These are phyloP conservation scores for Rhynchosporium graminicola DNA, from an alignment of 2,329 filamentous ascomycete genomes.

Conservation along the genomic window DNA sequence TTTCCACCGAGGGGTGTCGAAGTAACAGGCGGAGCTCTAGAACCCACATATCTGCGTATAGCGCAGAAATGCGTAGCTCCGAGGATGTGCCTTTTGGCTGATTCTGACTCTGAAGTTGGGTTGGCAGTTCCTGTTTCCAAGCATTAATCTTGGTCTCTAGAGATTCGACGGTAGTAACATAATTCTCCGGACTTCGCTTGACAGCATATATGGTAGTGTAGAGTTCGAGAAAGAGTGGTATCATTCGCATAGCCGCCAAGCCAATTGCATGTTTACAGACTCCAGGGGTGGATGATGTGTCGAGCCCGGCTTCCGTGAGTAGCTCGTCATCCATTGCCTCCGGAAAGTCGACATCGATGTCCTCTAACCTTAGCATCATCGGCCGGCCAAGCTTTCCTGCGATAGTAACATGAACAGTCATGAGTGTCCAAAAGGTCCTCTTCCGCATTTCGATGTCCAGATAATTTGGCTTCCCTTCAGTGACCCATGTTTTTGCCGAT, in stretches of 20 bases:
- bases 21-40: slow-evolving; percentile 62
- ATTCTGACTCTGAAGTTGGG: slow-evolving; percentile 54
- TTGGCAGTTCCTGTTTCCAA: slow-evolving; percentile 66
- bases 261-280: slow-evolving; percentile 69
- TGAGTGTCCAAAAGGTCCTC: slow-evolving; percentile 73
- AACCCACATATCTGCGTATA: slow-evolving; percentile 55
- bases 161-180: slow-evolving; percentile 61
- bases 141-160: slow-evolving; percentile 65
- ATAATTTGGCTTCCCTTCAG: slow-evolving; percentile 47
- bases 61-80: slow-evolving; percentile 51
- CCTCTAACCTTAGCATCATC: slow-evolving; percentile 71
- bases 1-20: slow-evolving; percentile 61
- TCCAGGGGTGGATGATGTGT: slow-evolving; percentile 50
- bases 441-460: slow-evolving; percentile 77
- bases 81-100: slow-evolving; percentile 41
- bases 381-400: slow-evolving; percentile 76
- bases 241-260: slow-evolving; percentile 64
- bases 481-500: slow-evolving; percentile 60
- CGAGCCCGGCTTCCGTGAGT: slow-evolving; percentile 64
- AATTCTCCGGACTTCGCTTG: slow-evolving; percentile 60
- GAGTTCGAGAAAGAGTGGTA: slow-evolving; percentile 70
- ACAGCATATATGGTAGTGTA: slow-evolving; percentile 76
- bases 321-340: slow-evolving; percentile 70
- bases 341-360: slow-evolving; percentile 79
- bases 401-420: slow-evolving; percentile 66